Evolutionary conservation across 805 yeast species (phyloP).

Genomic region (Hanseniaspora guilliermondii): DNA sequence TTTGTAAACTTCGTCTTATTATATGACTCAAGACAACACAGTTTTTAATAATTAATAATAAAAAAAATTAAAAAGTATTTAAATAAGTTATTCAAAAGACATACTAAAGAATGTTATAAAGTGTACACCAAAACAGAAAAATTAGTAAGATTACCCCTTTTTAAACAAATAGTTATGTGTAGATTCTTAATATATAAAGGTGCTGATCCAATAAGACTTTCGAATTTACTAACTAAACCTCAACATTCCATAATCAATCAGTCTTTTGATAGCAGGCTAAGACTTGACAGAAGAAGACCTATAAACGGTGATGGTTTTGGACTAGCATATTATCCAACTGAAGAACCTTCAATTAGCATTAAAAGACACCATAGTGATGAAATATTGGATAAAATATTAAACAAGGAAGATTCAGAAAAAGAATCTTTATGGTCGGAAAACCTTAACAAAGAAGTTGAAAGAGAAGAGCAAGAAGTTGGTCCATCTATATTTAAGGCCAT

Average conservation of each 20-base stretch:
- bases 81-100: background rate
- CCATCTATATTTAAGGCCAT: conserved; percentile 93
- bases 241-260: conserved; percentile 96
- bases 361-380: background rate
- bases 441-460: background rate
- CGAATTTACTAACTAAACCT: conserved; percentile 81
- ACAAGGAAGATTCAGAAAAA: background rate
- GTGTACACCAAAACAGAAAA: too few species aligned
- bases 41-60: background rate
- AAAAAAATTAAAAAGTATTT: background rate
- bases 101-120: too few species aligned
- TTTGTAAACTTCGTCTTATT: background rate
- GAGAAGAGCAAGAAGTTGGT: conserved; percentile 37
- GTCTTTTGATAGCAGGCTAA: conserved; percentile 76
- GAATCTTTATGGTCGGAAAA: background rate
- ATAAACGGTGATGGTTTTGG: conserved; percentile 98
- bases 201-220: conserved; percentile 71
- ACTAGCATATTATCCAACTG: conserved; percentile 77
- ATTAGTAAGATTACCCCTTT: too few species aligned
- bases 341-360: conserved; percentile 28
- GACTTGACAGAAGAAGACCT: conserved; percentile 80
- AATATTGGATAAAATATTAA: background rate
- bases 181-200: conserved; percentile 87
- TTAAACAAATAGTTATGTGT: conserved; percentile 45
- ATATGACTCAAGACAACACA: background rate